Evolutionary conservation across 805 yeast genomes (phyloP).

Genomic region (Lachancea fermentati): DNA sequence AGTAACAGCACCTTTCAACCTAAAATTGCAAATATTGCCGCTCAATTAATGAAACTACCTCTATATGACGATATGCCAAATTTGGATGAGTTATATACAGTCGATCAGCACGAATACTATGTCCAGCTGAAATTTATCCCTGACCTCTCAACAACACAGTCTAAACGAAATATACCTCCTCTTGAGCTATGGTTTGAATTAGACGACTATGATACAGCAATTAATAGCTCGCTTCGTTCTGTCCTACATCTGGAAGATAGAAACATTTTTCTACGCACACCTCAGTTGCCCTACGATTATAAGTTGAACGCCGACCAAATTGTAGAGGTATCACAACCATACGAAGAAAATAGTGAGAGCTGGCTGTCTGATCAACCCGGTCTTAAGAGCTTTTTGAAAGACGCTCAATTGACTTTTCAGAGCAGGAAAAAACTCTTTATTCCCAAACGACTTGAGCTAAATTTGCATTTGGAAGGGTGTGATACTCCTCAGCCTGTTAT

Average conservation of each 20-base stretch:
- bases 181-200: slow-evolving; percentile 29
- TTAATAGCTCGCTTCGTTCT: slow-evolving; percentile 20
- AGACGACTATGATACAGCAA: slow-evolving; percentile 24
- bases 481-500: slow-evolving; percentile 8
- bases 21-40: slow-evolving; percentile 19
- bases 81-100: slow-evolving; percentile 13
- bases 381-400: slow-evolving; percentile 34
- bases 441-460: slow-evolving; percentile 12
- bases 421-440: slow-evolving; percentile 12
- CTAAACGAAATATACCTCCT: slow-evolving; percentile 15
- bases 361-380: slow-evolving; percentile 41
- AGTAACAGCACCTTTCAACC: slow-evolving; percentile 20
- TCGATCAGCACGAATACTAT: slow-evolving; percentile 29
- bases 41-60: slow-evolving; percentile 21
- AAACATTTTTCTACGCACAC: slow-evolving; percentile 20
- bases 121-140: slow-evolving; percentile 27
- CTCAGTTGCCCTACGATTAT: slow-evolving; percentile 23
- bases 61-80: slow-evolving; percentile 12
- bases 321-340: slow-evolving; percentile 14
- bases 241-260: slow-evolving; percentile 19
- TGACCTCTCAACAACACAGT: slow-evolving; percentile 9
- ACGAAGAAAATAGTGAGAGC: slow-evolving; percentile 22
- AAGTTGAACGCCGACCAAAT: slow-evolving; percentile 18
- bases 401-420: slow-evolving; percentile 15
- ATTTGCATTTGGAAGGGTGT: slow-evolving; percentile 10